Evolutionary conservation across 129 eudicot species (phyloP).

Genomic region (Cynara cardunculus): DNA sequence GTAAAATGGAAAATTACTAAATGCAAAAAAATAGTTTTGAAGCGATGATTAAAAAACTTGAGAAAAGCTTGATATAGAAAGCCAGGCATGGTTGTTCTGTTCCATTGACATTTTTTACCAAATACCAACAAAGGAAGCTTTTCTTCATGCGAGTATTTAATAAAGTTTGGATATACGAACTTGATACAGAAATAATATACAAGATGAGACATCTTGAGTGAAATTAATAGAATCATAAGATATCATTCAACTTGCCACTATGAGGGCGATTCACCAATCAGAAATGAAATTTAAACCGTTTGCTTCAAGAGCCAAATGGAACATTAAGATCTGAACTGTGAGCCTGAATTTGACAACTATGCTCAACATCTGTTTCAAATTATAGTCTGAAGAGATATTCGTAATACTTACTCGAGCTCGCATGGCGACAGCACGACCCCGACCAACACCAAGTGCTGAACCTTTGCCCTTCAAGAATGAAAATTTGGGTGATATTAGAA

Average conservation of each 20-base stretch:
- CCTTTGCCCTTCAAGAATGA: slow-evolving; percentile 70
- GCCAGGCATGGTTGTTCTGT: no score
- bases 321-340: not conserved
- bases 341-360: not conserved
- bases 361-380: not conserved
- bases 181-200: not conserved
- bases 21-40: no score
- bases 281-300: not conserved
- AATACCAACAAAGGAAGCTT: no score
- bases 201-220: not conserved
- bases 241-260: not conserved
- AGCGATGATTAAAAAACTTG: no score
- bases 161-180: not conserved
- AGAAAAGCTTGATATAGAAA: no score
- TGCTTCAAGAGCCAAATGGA: not conserved
- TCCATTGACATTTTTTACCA: no score
- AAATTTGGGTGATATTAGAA: not conserved
- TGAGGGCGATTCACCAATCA: no score
- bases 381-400: not conserved
- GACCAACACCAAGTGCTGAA: slow-evolving; percentile 84
- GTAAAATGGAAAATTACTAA: no score
- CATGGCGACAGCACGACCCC: slow-evolving; percentile 90
- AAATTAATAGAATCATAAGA: not conserved
- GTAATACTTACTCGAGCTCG: slow-evolving; percentile 75
- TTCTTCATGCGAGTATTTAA: no score